Evolutionary conservation across 2,329 filamentous ascomycete species (phyloP).

Genomic region (Penicillium verrucosum): DNA sequence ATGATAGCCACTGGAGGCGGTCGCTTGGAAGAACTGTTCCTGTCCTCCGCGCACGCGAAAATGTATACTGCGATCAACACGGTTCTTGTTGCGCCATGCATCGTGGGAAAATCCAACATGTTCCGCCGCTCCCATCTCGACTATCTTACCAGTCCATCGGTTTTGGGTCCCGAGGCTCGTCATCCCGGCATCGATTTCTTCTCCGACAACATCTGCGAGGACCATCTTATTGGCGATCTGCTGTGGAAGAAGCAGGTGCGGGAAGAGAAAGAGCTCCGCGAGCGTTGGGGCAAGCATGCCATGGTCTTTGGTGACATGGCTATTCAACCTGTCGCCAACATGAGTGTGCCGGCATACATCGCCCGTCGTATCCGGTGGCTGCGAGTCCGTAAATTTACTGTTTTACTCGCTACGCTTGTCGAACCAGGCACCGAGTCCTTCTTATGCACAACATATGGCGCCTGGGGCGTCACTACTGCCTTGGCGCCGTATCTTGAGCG

Average conservation of each 20-base stretch:
- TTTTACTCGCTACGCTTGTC: slow-evolving; percentile 80
- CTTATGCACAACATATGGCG: slow-evolving; percentile 74
- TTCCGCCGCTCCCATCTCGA: slow-evolving; percentile 90
- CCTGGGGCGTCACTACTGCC: slow-evolving; percentile 70
- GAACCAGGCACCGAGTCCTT: slow-evolving; percentile 91
- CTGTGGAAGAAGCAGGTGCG: slow-evolving; percentile 63
- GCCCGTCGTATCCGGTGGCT: slow-evolving; percentile 85
- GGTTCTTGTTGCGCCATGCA: slow-evolving; percentile 83
- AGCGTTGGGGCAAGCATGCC: slow-evolving; percentile 69
- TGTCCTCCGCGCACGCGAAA: slow-evolving; percentile 90
- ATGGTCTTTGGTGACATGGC: slow-evolving; percentile 82
- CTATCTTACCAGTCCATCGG: slow-evolving; percentile 59
- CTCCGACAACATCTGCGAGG: slow-evolving; percentile 94
- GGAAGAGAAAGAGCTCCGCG: slow-evolving; percentile 36
- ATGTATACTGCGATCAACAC: slow-evolving; percentile 98
- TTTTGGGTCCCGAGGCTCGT: slow-evolving; percentile 43
- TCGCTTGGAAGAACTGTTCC: slow-evolving; percentile 88
- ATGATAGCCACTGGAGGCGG: slow-evolving; percentile 61
- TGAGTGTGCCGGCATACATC: slow-evolving; percentile 73
- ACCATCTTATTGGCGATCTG: slow-evolving; percentile 89
- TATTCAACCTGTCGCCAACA: slow-evolving; percentile 82
- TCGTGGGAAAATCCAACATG: slow-evolving; percentile 98
- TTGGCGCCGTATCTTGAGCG: slow-evolving; percentile 59
- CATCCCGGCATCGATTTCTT: slow-evolving; percentile 83
- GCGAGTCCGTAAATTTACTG: slow-evolving; percentile 90